Base-by-base conservation (phyloP, 257 asterid species). In the Plantago ovata region DNA sequence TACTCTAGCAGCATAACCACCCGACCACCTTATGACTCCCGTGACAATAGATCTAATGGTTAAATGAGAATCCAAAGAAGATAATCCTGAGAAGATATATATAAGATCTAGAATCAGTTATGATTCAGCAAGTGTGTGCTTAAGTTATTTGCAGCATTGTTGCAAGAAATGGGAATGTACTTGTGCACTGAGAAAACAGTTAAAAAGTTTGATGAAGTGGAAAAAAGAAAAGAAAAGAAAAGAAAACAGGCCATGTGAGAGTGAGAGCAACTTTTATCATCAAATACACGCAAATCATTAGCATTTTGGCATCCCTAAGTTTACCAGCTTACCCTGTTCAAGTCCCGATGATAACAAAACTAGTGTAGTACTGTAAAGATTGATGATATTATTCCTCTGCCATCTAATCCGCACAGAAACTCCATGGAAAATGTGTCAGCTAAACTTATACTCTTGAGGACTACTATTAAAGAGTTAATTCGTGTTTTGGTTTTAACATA, bases 211-310 rank as follows among this genome's bases (percentile, higher is more conserved):
- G 3, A n/a, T n/a, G n/a, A n/a, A n/a, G n/a, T n/a, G 45, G 36
- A 19, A 11, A 63, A 4, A 19, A 56, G 38, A 58, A 69, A 51
- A 44, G 57, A 21, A 51, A 3, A 51, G n/a, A 3, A 22, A 24
- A 9, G 3, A 58, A 70, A 72, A 79, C 80, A 74, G 36, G 42
- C 80, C 89, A 79, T 66, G 89, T 81, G 94, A 73, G 14, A 73
- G 89, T 81, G 94, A 73, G 14, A 73, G 77, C 84, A 75, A 75
- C 79, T 72, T 50, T 58, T 18, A 18, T 28, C 28, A 14, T 13
- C 52, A 43, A 55, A 64, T 63, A 60, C 80, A 70, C 77, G 73
- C 75, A 75, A 73, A 64, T 80, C 60, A 70, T 61, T 44, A 57
- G 58, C 66, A 46, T 62, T 77, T 80, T 75, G 46, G 63, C 73